Conservation (phyloP, 768 basidiomycete species). For the Pleurotus pulmonarius region DNA sequence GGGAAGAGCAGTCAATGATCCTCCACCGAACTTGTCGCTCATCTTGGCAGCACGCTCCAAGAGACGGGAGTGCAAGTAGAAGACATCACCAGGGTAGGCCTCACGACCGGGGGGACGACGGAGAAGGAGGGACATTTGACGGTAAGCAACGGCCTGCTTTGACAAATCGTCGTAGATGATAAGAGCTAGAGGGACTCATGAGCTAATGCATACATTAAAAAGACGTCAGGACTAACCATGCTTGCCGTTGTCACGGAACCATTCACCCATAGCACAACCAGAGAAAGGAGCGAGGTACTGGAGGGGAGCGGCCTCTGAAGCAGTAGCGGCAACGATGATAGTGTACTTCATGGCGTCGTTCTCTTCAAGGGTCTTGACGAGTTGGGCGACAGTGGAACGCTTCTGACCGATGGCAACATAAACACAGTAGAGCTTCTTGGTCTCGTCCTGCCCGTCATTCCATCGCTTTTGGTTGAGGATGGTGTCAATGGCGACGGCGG, state of each 20-base stretch:
- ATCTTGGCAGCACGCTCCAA: conserved; percentile 99
- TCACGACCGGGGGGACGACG: conserved; percentile 99
- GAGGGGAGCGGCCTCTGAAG: conserved; percentile 97
- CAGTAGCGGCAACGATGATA: conserved; percentile 98
- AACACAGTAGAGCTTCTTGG: conserved; percentile 99
- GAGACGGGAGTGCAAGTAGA: conserved; percentile 99
- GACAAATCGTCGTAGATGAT: conserved; percentile 99
- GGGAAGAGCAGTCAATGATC: conserved; percentile 96
- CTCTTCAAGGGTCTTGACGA: conserved; percentile 99
- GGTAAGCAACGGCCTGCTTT: conserved; percentile 99
- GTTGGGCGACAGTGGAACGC: conserved; percentile 98
- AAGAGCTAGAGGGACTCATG: conserved; percentile 51
- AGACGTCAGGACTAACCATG: conserved; percentile 53
- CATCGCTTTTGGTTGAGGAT: conserved; percentile 99
- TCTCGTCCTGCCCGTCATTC: conserved; percentile 97
- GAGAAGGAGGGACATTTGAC: conserved; percentile 99
- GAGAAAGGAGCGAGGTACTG: conserved; percentile 99
- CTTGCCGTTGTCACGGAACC: conserved; percentile 99
- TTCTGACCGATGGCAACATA: conserved; percentile 99
- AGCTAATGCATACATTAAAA: conserved; percentile 9
- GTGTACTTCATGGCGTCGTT: conserved; percentile 99
- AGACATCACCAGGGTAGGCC: conserved; percentile 99
- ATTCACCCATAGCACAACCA: conserved; percentile 99
- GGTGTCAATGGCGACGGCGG: conserved; percentile 98
- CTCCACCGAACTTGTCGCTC: conserved; percentile 98